phyloP scores from a whole-genome alignment of 208 protist species.

The Leishmania lainsoni region DNA sequence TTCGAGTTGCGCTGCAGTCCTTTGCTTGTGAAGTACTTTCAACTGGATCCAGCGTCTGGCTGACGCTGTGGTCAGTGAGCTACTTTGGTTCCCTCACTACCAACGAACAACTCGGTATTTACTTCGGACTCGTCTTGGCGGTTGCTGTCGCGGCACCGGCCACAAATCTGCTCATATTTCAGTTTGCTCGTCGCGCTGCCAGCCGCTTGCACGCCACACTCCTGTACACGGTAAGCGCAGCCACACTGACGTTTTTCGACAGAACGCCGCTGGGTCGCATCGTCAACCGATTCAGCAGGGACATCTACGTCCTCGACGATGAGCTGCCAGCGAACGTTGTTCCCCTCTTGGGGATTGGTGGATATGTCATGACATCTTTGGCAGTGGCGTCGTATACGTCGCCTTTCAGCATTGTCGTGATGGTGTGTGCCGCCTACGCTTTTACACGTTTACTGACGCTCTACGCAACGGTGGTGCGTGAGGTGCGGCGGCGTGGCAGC shows the following conservation, averaged over 20 bases:
- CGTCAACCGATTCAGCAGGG: constrained; percentile 83
- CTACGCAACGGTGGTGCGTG: constrained; percentile 80
- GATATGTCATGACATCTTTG: constrained; percentile 26
- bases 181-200: constrained; percentile 36
- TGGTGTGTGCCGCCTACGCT: constrained; percentile 41
- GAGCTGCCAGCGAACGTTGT: constrained; percentile 52
- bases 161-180: constrained; percentile 22
- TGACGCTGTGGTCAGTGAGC: constrained; percentile 63
- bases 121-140: constrained; percentile 9
- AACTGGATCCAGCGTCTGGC: constrained; percentile 39
- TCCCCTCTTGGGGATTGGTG: constrained; percentile 28
- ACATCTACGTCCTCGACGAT: constrained; percentile 80
- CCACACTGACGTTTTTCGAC: constrained; percentile 61
- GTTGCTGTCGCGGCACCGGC: constrained; percentile 10
- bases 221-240: constrained; percentile 43
- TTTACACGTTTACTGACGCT: constrained; percentile 88
- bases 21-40: constrained; percentile 31
- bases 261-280: constrained; percentile 61
- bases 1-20: constrained; percentile 33
- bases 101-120: constrained; percentile 28
- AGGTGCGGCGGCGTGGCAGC: constrained; percentile 88
- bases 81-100: constrained; percentile 30
- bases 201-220: constrained; percentile 55
- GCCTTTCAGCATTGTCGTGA: constrained; percentile 32
- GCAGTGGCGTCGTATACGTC: constrained; percentile 18